These are phyloP conservation scores for Podila epigama DNA, from an alignment of 192 early-diverging fungal genomes.

Conservation along the genomic window DNA sequence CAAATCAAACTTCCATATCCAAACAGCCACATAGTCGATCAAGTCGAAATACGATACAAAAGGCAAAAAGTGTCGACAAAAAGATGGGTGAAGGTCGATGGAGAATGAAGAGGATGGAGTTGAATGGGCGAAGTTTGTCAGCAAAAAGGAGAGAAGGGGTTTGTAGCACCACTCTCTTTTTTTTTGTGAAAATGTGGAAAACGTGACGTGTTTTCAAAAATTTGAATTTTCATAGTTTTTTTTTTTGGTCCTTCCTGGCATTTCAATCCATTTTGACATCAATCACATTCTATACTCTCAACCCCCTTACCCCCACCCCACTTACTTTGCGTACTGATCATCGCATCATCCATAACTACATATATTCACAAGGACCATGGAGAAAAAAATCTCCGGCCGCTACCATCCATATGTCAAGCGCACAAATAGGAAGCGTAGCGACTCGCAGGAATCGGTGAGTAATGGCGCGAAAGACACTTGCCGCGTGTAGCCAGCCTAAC, in stretches of 20 bases:
- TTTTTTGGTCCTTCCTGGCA: neutral
- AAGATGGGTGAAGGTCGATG: neutral
- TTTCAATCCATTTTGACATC: neutral
- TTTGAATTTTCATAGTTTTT: too few species aligned
- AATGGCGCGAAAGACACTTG: too few species aligned
- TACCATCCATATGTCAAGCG: neutral
- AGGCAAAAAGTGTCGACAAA: too few species aligned
- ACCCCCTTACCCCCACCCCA: neutral
- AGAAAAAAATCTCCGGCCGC: neutral
- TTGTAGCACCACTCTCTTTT: neutral
- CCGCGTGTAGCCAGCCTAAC: too few species aligned
- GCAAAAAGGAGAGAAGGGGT: too few species aligned
- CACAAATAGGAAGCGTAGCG: too few species aligned
- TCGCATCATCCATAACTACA: neutral
- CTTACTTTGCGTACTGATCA: too few species aligned
- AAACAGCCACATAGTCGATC: constrained; percentile 60
- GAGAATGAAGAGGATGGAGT: neutral
- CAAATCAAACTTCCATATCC: constrained; percentile 66
- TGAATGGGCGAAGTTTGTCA: too few species aligned
- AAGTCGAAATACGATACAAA: too few species aligned
- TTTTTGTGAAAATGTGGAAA: too few species aligned
- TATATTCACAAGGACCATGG: neutral
- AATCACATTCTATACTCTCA: neutral
- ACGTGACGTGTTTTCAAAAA: too few species aligned
- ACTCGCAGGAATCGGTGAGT: too few species aligned